These are phyloP conservation scores for Rubroboletus satanas DNA, from an alignment of 768 basidiomycete genomes.

Conservation along the genomic window DNA sequence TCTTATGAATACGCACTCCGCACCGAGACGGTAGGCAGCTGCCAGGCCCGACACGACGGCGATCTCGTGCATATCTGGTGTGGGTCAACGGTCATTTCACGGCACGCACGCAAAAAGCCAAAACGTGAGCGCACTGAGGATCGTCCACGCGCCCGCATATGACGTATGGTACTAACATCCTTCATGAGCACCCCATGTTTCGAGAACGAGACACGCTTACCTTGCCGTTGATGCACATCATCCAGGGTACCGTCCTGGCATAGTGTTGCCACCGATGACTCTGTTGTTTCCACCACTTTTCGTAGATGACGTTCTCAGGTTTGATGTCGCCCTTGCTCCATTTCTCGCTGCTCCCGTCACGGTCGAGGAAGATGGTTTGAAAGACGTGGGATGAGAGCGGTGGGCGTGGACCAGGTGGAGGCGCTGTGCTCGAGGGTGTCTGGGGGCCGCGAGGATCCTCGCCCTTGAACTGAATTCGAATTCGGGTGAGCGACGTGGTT, in stretches of 20 bases:
- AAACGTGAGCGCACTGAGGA: neutral
- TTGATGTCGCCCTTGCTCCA: neutral
- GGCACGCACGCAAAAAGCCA: neutral
- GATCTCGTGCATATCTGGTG: slow-evolving; percentile 2
- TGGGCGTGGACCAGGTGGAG: neutral
- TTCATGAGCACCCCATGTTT: neutral
- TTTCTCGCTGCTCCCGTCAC: neutral
- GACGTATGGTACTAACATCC: neutral
- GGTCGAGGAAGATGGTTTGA: neutral
- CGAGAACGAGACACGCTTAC: neutral
- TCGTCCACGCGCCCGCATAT: slow-evolving; percentile 1
- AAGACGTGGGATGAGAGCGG: neutral
- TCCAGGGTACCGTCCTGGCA: neutral
- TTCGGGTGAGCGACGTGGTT: neutral
- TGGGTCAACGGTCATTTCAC: neutral
- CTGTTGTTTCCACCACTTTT: neutral
- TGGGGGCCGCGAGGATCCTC: neutral
- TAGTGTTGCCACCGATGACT: neutral
- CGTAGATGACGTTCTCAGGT: neutral
- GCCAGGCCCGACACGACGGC: neutral
- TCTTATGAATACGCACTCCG: neutral
- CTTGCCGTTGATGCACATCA: neutral
- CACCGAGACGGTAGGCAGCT: neutral
- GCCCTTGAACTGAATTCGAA: slow-evolving; percentile 1
- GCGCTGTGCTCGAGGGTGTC: neutral